Evolutionary conservation across 208 protist genomes (phyloP).

Genomic region (Trypanosoma boissoni): DNA sequence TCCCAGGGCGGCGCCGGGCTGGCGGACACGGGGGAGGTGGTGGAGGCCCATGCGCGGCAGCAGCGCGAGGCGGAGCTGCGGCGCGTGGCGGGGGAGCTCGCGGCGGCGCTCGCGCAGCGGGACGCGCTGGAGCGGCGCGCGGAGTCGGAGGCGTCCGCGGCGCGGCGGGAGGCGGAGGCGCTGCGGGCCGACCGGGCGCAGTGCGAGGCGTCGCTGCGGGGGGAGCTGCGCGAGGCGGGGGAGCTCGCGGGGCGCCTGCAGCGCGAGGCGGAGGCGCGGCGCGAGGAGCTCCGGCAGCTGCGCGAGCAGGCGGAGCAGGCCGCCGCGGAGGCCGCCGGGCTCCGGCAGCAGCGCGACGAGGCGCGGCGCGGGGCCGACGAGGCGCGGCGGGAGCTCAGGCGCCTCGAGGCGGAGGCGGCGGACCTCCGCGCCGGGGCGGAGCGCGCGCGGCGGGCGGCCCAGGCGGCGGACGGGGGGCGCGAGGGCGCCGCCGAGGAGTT

Average conservation of each 20-base stretch:
- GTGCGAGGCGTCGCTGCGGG: slow-evolving; percentile 5
- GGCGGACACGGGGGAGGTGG: neutral
- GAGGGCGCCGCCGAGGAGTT: too few species aligned
- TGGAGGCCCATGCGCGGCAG: slow-evolving; percentile 24
- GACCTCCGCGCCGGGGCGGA: too few species aligned
- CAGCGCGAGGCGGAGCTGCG: slow-evolving; percentile 13
- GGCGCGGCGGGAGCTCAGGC: slow-evolving; percentile 22
- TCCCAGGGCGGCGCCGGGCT: slow-evolving; percentile 11
- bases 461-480: too few species aligned
- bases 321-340: slow-evolving; percentile 11
- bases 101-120: neutral
- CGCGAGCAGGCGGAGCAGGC: slow-evolving; percentile 15
- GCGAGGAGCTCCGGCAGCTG: too few species aligned
- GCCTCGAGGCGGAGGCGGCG: slow-evolving; percentile 32
- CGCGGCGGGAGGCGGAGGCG: slow-evolving; percentile 11
- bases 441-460: too few species aligned
- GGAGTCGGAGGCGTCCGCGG: neutral
- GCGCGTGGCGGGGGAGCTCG: slow-evolving; percentile 16
- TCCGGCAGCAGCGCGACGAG: slow-evolving; percentile 29
- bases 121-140: neutral
- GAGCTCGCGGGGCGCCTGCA: slow-evolving; percentile 19
- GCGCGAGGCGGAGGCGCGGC: slow-evolving; percentile 14
- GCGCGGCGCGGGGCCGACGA: slow-evolving; percentile 27
- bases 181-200: slow-evolving; percentile 7
- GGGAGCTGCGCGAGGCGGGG: slow-evolving; percentile 1